phyloP scores from a whole-genome alignment of 371 early-diverging fungal genomes.

The Mycotypha africana region DNA sequence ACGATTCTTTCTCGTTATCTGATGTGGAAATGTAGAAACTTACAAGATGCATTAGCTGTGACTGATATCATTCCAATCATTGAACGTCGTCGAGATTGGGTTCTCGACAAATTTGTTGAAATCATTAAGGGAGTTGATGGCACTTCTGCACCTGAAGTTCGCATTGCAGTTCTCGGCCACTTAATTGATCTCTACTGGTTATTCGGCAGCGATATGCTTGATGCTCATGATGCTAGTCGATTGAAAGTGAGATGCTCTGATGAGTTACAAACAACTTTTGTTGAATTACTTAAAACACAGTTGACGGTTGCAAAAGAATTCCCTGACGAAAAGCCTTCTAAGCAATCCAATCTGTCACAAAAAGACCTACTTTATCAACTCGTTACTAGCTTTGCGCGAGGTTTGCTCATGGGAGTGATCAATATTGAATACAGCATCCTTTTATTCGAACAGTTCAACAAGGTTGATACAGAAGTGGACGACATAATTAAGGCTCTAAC shows the following conservation, averaged over 20 bases:
- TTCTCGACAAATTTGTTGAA: conserved; percentile 20
- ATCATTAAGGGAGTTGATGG: conserved; percentile 18
- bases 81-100: conserved; percentile 32
- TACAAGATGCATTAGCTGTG: conserved; percentile 4
- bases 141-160: conserved; percentile 17
- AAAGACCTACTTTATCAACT: conserved; percentile 3
- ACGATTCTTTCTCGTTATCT: conserved; percentile 36
- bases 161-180: conserved; percentile 33
- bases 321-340: background rate
- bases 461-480: conserved; percentile 31
- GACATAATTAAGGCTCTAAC: conserved; percentile 46
- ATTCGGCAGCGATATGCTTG: conserved; percentile 49
- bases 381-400: conserved; percentile 27
- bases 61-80: conserved; percentile 11
- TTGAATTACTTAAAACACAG: conserved; percentile 27
- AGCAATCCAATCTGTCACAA: background rate
- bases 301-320: conserved; percentile 7
- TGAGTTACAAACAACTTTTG: conserved; percentile 35
- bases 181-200: conserved; percentile 54
- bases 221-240: conserved; percentile 17
- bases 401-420: conserved; percentile 37
- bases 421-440: conserved; percentile 27
- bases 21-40: conserved; percentile 34
- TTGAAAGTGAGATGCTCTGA: conserved; percentile 33
- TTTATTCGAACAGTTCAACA: conserved; percentile 39